Evolutionary conservation across 306 rosid genomes (phyloP), one percentile per base, ranked within the genome.

Genomic region (Cercis canadensis): DNA sequence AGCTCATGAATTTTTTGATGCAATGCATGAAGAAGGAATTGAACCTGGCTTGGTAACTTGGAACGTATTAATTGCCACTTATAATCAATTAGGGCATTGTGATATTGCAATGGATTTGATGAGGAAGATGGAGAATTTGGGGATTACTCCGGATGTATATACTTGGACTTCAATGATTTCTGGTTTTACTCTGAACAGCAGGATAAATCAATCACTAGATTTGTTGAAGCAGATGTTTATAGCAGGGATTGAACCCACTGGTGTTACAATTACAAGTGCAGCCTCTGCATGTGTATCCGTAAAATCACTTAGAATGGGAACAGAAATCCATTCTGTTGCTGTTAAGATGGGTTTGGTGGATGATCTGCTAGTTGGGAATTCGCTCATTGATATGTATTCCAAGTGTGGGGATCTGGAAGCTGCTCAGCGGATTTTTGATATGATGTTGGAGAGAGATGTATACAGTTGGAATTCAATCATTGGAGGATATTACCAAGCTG

Each of bases 111-210:
- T 84, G 80, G 87, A 85, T 53, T 72, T 94, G 80, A 82, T 90
- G 95, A 90, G 81, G 85, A 89, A 80, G 84, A 94, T 94, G 98
- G 89, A 78, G 73, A 84, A 75, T 79, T 36, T 61, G 70, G 90
- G 95, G 73, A 61, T 87, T 41, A 56, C 64, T 57, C 95, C 98
- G 34, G 98, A 94, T 77, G 97, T 94, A 47, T 90, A 85, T 80
- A 90, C 97, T 71, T 94, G 98, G 98, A 90, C 98, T 72, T 83
- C 95, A 17, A 81, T 94, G 90, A 84, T 94, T 71, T 94, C 97
- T 4, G 97, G 98, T 77, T 89, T 89, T 87, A 72, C 91, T 62
- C 95, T 87, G 41, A 89, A 87, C 45, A 86, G 85, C 57, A 74
- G 80, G 73, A 82, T 77, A 36, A 63, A 60, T 76, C 84, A 72